These are phyloP conservation scores for Claviceps sp. DNA, from an alignment of 2,329 filamentous ascomycete species.

Conservation along the genomic window DNA sequence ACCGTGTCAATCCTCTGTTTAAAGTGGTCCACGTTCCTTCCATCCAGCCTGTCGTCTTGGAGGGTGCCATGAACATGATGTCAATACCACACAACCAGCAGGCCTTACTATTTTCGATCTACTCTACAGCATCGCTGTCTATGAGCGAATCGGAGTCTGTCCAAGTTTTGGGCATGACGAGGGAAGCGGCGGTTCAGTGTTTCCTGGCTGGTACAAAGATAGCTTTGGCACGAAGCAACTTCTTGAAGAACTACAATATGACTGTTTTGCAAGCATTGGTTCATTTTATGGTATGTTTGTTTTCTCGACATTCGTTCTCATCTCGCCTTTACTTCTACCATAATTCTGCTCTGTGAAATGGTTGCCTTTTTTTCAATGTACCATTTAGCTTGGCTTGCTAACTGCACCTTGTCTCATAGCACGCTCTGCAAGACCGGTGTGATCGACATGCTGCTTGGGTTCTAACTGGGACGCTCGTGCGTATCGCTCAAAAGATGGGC, in stretches of 20 bases:
- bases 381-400: background rate
- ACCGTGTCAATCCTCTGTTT: conserved; percentile 61
- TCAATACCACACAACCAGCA: conserved; percentile 45
- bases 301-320: background rate
- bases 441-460: conserved; percentile 48
- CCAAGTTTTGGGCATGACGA: conserved; percentile 35
- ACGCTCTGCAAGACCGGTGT: conserved; percentile 43
- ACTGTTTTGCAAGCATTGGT: conserved; percentile 45
- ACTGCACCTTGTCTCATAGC: conserved; percentile 20
- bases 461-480: conserved; percentile 44
- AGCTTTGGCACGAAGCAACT: conserved; percentile 37
- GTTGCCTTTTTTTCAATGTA: background rate
- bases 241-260: conserved; percentile 45
- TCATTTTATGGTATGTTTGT: conserved; percentile 36
- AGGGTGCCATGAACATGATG: conserved; percentile 43
- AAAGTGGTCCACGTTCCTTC: conserved; percentile 63
- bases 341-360: background rate
- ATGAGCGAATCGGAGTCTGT: conserved; percentile 42
- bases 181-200: conserved; percentile 34
- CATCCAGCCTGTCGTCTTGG: conserved; percentile 50
- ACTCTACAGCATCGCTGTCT: conserved; percentile 44
- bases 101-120: conserved; percentile 52
- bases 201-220: conserved; percentile 39
- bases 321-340: background rate
- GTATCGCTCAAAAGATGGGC: conserved; percentile 55